These are phyloP conservation scores for Daldinia bambusicola DNA, from an alignment of 495 filamentous ascomycete species.

Conservation along the genomic window DNA sequence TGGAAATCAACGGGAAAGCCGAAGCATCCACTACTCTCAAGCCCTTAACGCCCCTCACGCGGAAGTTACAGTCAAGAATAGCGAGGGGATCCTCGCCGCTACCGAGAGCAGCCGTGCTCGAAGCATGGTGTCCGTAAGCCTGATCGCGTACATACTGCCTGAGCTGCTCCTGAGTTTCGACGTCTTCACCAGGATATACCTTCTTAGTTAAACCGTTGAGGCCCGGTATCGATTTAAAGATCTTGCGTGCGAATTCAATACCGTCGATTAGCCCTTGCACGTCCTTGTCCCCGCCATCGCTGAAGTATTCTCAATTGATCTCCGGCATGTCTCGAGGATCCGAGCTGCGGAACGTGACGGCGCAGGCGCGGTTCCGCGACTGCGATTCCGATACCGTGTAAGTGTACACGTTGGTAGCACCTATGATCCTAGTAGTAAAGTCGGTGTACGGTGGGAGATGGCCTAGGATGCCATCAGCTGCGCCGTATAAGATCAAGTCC, in stretches of 20 bases:
- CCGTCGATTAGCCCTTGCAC: not conserved
- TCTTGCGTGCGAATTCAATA: not conserved
- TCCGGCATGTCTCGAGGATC: not conserved
- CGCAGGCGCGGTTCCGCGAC: slow-evolving; percentile 5
- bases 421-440: not conserved
- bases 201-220: not conserved
- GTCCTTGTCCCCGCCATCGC: not conserved
- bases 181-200: not conserved
- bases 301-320: not conserved
- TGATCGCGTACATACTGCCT: slow-evolving; percentile 4
- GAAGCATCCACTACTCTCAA: slow-evolving; percentile 5
- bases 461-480: not conserved
- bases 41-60: not conserved
- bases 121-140: slow-evolving; percentile 6
- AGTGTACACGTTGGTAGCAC: not conserved
- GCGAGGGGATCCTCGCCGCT: slow-evolving; percentile 3
- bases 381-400: slow-evolving; percentile 10
- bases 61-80: not conserved
- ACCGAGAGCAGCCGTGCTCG: slow-evolving; percentile 5
- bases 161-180: not conserved
- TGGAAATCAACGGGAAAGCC: slow-evolving; percentile 4
- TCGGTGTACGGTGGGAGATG: not conserved
- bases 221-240: not conserved
- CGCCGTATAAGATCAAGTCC: not conserved
- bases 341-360: not conserved